Conservation (phyloP, 345 rosid genomes). For the Dipteronia dyeriana region DNA sequence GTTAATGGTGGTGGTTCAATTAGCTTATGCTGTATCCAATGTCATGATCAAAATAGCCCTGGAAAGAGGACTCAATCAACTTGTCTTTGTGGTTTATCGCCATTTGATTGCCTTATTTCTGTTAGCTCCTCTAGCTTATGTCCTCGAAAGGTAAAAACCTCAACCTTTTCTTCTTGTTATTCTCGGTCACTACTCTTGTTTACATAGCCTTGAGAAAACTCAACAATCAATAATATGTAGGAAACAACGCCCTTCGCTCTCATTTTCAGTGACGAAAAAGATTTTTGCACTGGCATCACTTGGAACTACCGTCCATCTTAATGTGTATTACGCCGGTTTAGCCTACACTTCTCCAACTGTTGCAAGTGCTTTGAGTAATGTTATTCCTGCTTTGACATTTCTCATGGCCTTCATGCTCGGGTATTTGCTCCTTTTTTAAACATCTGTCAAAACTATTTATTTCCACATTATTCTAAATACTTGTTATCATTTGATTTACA, state of each 20-base stretch:
- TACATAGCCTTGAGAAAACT: no score
- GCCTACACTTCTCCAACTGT: slow-evolving; percentile 41
- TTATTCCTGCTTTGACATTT: slow-evolving; percentile 46
- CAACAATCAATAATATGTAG: slow-evolving; percentile 19
- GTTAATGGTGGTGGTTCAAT: slow-evolving; percentile 37
- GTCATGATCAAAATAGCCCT: slow-evolving; percentile 46
- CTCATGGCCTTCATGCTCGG: slow-evolving; percentile 40
- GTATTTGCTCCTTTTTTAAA: slow-evolving; percentile 16
- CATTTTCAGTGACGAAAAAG: slow-evolving; percentile 31
- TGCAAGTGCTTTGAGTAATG: slow-evolving; percentile 47
- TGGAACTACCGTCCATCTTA: slow-evolving; percentile 47
- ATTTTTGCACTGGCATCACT: slow-evolving; percentile 43
- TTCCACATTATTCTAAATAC: background rate
- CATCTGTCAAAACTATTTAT: background rate
- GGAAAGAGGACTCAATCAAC: slow-evolving; percentile 36
- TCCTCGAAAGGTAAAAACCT: slow-evolving; percentile 42
- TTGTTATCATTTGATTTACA: background rate
- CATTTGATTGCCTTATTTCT: slow-evolving; percentile 39
- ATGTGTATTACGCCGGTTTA: slow-evolving; percentile 42
- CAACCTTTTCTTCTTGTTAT: no score
- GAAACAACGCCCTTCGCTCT: slow-evolving; percentile 38
- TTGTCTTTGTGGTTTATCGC: slow-evolving; percentile 44
- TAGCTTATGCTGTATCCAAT: slow-evolving; percentile 43
- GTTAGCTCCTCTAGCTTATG: slow-evolving; percentile 41
- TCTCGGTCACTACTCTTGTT: background rate